Conservation (phyloP, 2,329 filamentous ascomycete genomes). For the Stagonosporopsis rhizophila region DNA sequence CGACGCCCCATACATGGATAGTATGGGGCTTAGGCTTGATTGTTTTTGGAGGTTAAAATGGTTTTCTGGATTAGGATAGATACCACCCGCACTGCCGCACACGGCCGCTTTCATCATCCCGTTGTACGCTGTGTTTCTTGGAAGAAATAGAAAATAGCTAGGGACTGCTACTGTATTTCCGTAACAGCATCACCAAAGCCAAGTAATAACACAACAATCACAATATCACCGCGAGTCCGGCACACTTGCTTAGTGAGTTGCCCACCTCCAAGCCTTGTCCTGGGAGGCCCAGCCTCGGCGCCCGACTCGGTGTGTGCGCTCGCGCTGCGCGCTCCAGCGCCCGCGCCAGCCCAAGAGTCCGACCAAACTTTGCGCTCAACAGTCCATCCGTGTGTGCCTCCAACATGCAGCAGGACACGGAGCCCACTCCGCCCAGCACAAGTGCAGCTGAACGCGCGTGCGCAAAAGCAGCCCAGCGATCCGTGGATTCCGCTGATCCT, state of each 20-base stretch:
- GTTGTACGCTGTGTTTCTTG: neutral
- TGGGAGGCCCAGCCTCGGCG: slow-evolving; percentile 4
- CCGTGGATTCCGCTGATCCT: slow-evolving; percentile 2
- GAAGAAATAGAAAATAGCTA: neutral
- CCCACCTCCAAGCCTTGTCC: neutral
- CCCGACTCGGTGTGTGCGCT: neutral
- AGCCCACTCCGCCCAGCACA: neutral
- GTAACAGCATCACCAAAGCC: slow-evolving; percentile 5
- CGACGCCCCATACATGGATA: neutral
- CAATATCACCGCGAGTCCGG: neutral
- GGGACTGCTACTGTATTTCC: slow-evolving; percentile 2
- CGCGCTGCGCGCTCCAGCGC: neutral
- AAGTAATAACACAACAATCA: neutral
- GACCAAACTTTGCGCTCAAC: neutral
- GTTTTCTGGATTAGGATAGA: slow-evolving; percentile 8
- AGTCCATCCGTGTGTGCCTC: neutral
- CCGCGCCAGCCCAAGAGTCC: neutral
- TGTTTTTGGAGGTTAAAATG: slow-evolving; percentile 14
- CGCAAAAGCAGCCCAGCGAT: neutral
- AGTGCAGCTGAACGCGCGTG: neutral
- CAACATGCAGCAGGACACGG: neutral
- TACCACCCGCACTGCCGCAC: slow-evolving; percentile 13
- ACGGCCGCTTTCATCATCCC: slow-evolving; percentile 4
- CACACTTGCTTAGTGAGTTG: neutral
- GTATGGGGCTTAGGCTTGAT: slow-evolving; percentile 7